Evolutionary conservation across 352 stramenopile genomes (phyloP).

Genomic region (Pythium folliculosum): DNA sequence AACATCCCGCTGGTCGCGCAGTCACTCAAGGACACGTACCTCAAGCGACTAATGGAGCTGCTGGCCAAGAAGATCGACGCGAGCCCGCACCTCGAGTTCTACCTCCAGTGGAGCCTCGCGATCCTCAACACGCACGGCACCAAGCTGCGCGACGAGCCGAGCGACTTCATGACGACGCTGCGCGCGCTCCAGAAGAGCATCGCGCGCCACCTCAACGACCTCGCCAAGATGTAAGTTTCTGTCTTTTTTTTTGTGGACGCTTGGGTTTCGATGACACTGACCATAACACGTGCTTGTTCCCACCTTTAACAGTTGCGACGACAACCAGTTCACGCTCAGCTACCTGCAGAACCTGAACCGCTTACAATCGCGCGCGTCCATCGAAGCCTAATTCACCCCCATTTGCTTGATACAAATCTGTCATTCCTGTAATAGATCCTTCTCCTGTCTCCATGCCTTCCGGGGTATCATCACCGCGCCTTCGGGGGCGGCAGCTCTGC

Average conservation of each 20-base stretch:
- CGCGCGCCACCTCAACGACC: constrained; percentile 77
- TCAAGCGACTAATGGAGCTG: constrained; percentile 92
- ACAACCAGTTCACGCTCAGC: constrained; percentile 89
- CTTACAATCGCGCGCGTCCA: constrained; percentile 27
- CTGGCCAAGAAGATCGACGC: constrained; percentile 92
- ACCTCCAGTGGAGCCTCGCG: constrained; percentile 94
- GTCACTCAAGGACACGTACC: constrained; percentile 89
- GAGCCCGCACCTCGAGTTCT: constrained; percentile 97
- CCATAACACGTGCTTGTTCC: not conserved
- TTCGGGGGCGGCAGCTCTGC: constrained; percentile 46
- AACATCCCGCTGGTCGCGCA: constrained; percentile 91
- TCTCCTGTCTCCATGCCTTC: not conserved
- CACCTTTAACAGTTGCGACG: constrained; percentile 63
- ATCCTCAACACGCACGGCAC: constrained; percentile 94
- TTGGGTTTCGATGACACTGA: too few relatives aligned
- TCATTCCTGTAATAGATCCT: constrained; percentile 13
- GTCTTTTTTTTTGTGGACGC: constrained; percentile 11
- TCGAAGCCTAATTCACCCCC: constrained; percentile 13
- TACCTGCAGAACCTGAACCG: constrained; percentile 55
- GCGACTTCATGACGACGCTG: constrained; percentile 78
- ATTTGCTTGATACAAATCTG: not conserved
- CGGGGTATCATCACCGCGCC: not conserved
- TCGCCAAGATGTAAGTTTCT: constrained; percentile 81
- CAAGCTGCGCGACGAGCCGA: constrained; percentile 77
- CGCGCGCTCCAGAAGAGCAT: constrained; percentile 89